Base-by-base conservation (phyloP, 1,284 basidiomycete genomes). In the Malassezia obtusa region DNA sequence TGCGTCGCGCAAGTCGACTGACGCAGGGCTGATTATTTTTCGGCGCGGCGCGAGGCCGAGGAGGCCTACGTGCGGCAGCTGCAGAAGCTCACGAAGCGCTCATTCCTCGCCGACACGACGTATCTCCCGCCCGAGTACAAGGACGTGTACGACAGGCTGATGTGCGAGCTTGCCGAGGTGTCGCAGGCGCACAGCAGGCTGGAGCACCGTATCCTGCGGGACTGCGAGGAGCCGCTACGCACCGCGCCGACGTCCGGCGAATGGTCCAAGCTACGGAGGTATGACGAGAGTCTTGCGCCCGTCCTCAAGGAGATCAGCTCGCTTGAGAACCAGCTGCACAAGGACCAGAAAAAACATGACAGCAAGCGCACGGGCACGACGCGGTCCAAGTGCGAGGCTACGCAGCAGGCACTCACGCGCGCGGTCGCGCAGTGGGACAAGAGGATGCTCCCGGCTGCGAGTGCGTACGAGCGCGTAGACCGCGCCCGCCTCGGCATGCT, bases 11-110 rank as follows among this genome's bases (percentile, higher is more conserved):
- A n/a, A n/a, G n/a, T n/a, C n/a, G n/a, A 15, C 28, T 49, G 22
- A 32, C 37, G n/a, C 47, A 49, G 45, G 19, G 76, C 77, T 24
- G 76, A 78, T 48, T 75, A 79, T 53, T 77, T 76, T 68, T 75
- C 75, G 32, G 79, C 79, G 38, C 73, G 79, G 21, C 70, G 76
- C 0, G 64, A 65, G 3, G 75, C 78, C 37, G 79, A 80, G 53
- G 68, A 75, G 15, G 47, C 63, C 31, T 80, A 80, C 59, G 74
- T 77, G n/a, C 75, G 76, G 26, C 65, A 74, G 21, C 73, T 81
- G 19, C 62, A 74, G n/a, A 79, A 79, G 64, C 64, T 80, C 28
- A 63, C 73, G 1, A 65, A 68, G 49, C 72, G 49, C 66, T 75
- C 17, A 68, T 76, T 44, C 71, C 76, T 65, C 22, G 59, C 63